Conservation (phyloP, 2,329 filamentous ascomycete genomes). For the Diaporthe caulivora region DNA sequence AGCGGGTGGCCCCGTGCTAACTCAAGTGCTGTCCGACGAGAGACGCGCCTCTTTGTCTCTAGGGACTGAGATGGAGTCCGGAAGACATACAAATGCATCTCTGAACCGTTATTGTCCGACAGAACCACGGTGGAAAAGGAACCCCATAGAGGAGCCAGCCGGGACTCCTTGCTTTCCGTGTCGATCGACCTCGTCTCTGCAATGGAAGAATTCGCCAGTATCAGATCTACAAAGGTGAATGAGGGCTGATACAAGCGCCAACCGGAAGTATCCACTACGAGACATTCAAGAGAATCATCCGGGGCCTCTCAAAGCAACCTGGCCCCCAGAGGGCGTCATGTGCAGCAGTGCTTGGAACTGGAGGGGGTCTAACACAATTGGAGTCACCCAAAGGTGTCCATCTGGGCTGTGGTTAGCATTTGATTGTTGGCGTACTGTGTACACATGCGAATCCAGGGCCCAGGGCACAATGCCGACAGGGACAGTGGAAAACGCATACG, state of each 20-base stretch:
- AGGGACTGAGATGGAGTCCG: neutral
- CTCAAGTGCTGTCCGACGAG: neutral
- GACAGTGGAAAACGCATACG: neutral
- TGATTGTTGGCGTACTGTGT: neutral
- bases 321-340: neutral
- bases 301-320: conserved; percentile 3
- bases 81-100: neutral
- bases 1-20: neutral
- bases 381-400: conserved; percentile 8
- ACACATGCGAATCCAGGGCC: neutral
- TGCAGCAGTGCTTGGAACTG: conserved; percentile 8
- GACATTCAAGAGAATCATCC: neutral
- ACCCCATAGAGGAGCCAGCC: neutral
- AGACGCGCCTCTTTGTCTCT: neutral
- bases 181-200: neutral
- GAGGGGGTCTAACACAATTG: conserved; percentile 26
- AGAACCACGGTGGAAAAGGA: neutral
- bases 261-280: neutral
- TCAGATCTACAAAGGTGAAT: neutral
- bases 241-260: conserved; percentile 18
- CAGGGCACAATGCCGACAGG: neutral
- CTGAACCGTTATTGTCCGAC: neutral
- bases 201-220: neutral
- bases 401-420: neutral
- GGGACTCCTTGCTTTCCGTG: neutral